Base-by-base conservation (phyloP, 176 grass and related monocot genomes). In the Oryza meridionalis region DNA sequence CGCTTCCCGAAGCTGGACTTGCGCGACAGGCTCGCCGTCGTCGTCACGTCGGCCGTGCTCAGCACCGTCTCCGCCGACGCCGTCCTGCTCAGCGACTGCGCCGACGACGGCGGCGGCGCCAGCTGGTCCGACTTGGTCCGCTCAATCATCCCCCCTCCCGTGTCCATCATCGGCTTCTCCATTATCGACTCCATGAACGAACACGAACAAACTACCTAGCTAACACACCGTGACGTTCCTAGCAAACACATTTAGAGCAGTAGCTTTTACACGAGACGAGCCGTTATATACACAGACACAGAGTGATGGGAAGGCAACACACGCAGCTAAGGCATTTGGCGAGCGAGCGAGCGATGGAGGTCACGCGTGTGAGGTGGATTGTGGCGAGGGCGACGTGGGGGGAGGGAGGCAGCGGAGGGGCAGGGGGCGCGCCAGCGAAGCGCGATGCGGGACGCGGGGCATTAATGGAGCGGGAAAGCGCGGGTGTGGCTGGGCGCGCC, bases 61-160 rank as follows among this genome's bases (percentile, higher is more conserved):
- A 84, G 49, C 77, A 77, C 86, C 68, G 90, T 85, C 35, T 98
- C 95, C 40, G 82, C 90, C n/a, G 95, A 98, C 84, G 68, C 53
- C 33, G 95, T 90, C 61, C 95, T 80, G 87, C 92, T 95, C 77
- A 95, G 81, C 26, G 92, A 82, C 78, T 84, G 77, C 42, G 37
- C 37, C 66, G 38, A 50, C n/a, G 81, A 9, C 11, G 77, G 6
- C 31, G 77, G 6, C 31, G 46, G 11, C n/a, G 42, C 79, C 77
- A 98, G 75, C 82, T 87, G 91, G 0, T 95, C 92, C 40, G 91
- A 95, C 84, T 67, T 93, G 7, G 88, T 88, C 77, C 92, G 88
- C 66, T 70, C 82, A 1, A 93, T 92, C 12, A 93, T 92, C 12
- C 43, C 49, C 5, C 65, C 80, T 16, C 32, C 51, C 29, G 1